These are phyloP conservation scores for Stylosanthes scabra DNA, from an alignment of 331 rosid species.

Conservation along the genomic window DNA sequence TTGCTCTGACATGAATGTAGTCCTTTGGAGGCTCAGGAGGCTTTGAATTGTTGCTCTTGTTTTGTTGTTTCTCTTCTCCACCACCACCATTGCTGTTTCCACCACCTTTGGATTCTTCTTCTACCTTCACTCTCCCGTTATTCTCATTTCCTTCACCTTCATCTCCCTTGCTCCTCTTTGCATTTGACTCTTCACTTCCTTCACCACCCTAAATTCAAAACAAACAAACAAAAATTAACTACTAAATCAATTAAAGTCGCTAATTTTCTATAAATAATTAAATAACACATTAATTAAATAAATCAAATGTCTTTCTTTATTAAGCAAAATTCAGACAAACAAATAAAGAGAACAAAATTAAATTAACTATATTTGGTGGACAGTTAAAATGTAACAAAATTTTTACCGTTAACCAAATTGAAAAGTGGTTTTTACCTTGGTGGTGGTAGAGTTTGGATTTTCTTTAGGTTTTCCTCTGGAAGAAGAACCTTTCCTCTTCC, in stretches of 20 bases:
- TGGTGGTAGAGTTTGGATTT: constrained; percentile 35
- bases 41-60: constrained; percentile 58
- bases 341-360: constrained; percentile 4
- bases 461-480: constrained; percentile 75
- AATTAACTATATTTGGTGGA: too few relatives aligned
- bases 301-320: too few relatives aligned
- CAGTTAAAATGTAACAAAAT: too few relatives aligned
- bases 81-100: constrained; percentile 34
- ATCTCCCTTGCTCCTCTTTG: constrained; percentile 62
- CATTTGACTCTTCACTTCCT: constrained; percentile 50
- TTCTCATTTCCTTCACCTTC: constrained; percentile 56
- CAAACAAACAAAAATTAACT: too few relatives aligned
- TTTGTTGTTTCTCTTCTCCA: constrained; percentile 60
- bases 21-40: constrained; percentile 85
- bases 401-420: neutral
- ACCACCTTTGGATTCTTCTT: constrained; percentile 62
- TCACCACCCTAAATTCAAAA: constrained; percentile 53
- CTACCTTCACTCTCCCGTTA: constrained; percentile 44
- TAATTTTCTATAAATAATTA: too few relatives aligned
- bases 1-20: constrained; percentile 96
- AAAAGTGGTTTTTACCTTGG: constrained; percentile 48
- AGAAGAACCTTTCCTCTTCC: constrained; percentile 76
- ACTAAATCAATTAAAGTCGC: too few relatives aligned
- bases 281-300: too few relatives aligned
- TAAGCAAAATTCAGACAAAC: too few relatives aligned